Conservation (phyloP, 108 stramenopile species). For the Chaetoceros tenuissimus region DNA sequence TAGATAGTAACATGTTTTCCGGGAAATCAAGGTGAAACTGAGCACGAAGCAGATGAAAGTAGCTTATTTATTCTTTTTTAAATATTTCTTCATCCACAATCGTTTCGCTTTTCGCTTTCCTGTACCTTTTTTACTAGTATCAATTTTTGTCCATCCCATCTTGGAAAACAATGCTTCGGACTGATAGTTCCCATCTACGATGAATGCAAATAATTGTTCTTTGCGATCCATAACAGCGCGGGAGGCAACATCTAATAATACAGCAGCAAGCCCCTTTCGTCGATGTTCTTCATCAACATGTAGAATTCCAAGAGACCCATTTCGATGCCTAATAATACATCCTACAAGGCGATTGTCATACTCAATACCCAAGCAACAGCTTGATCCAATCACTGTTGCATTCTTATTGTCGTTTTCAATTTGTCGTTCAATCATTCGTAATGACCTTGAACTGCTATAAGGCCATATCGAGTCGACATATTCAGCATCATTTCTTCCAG, state of each 20-base stretch:
- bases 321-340: slow-evolving; percentile 33
- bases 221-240: slow-evolving; percentile 7
- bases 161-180: slow-evolving; percentile 35
- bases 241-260: slow-evolving; percentile 27
- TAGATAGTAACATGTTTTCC: too few relatives aligned
- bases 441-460: slow-evolving; percentile 8
- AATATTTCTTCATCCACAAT: slow-evolving; percentile 6
- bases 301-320: slow-evolving; percentile 38
- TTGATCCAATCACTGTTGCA: slow-evolving; percentile 7
- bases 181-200: slow-evolving; percentile 36
- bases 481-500: slow-evolving; percentile 15
- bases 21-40: too few relatives aligned
- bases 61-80: background rate
- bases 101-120: slow-evolving; percentile 18
- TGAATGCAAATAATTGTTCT: slow-evolving; percentile 24
- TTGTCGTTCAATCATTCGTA: slow-evolving; percentile 13
- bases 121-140: slow-evolving; percentile 14
- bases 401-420: slow-evolving; percentile 3
- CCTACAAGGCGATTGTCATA: slow-evolving; percentile 17
- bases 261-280: slow-evolving; percentile 23
- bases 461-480: slow-evolving; percentile 18
- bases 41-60: too few relatives aligned
- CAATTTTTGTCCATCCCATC: slow-evolving; percentile 22
- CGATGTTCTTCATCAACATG: slow-evolving; percentile 36
- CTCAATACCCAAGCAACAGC: slow-evolving; percentile 37